Percentiles rank a stretch among this genome's conserved stretches.
phyloP scores from a whole-genome alignment of 208 protist genomes.

The Polymyxa betae region DNA sequence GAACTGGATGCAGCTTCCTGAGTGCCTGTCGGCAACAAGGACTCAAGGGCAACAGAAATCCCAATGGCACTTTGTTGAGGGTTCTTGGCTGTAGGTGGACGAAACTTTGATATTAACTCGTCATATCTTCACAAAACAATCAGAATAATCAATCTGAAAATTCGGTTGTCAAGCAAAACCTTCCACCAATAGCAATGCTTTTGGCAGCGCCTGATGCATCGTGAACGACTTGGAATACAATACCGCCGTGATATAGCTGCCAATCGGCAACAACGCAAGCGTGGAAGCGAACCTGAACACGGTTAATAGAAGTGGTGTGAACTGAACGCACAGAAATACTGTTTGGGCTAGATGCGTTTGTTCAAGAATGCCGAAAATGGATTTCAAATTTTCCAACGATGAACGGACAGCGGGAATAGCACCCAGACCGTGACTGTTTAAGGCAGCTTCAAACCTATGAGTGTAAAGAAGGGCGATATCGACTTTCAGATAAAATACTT shows the following conservation, averaged over 20 bases:
- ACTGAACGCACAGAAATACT: background rate
- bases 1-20: background rate
- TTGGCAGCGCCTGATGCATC: background rate
- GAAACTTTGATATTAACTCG: background rate
- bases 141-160: background rate
- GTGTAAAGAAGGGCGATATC: background rate
- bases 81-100: background rate
- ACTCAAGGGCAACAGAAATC: background rate
- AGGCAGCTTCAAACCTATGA: conserved; percentile 39
- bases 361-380: background rate
- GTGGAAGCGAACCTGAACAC: conserved; percentile 22
- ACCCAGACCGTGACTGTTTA: conserved; percentile 19
- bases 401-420: background rate
- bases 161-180: background rate
- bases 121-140: background rate
- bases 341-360: background rate
- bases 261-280: conserved; percentile 27
- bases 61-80: background rate
- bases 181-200: conserved; percentile 11
- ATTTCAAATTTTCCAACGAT: background rate
- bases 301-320: background rate
- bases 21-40: background rate
- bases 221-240: conserved; percentile 48
- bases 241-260: conserved; percentile 9
- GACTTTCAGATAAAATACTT: background rate